A percentile compares a stretch with the other conserved stretches of the same genome.
These are phyloP conservation scores for Selaginella moellendorffii DNA, from an alignment of 75 land plant genomes.

Conservation along the genomic window DNA sequence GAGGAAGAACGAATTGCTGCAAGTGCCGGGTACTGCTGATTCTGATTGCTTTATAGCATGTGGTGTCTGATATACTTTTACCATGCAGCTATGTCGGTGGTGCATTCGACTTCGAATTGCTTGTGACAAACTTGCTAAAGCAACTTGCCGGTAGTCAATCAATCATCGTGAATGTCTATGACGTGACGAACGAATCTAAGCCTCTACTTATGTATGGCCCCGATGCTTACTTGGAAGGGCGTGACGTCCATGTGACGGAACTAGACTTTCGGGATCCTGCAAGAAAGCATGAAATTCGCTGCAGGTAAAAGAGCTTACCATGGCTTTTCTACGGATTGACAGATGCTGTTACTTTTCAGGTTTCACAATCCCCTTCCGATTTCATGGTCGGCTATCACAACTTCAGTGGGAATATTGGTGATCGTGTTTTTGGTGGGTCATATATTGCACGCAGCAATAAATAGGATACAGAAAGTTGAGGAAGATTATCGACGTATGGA, in stretches of 20 bases:
- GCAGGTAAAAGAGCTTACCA: slow-evolving; percentile 39
- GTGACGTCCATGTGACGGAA: slow-evolving; percentile 35
- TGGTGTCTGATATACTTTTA: background rate
- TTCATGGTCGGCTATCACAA: slow-evolving; percentile 48
- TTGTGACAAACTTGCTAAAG: slow-evolving; percentile 69
- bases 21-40: slow-evolving; percentile 49
- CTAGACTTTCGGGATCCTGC: slow-evolving; percentile 94
- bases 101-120: slow-evolving; percentile 88
- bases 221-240: slow-evolving; percentile 30
- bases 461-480: slow-evolving; percentile 46
- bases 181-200: slow-evolving; percentile 54
- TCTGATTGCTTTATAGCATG: background rate
- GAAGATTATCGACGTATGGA: slow-evolving; percentile 73
- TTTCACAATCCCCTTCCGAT: slow-evolving; percentile 38
- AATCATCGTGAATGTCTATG: slow-evolving; percentile 78
- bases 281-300: slow-evolving; percentile 74
- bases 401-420: slow-evolving; percentile 38
- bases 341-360: slow-evolving; percentile 38
- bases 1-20: slow-evolving; percentile 61
- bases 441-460: slow-evolving; percentile 51
- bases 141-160: slow-evolving; percentile 70
- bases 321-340: background rate
- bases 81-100: slow-evolving; percentile 73
- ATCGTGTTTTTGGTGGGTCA: slow-evolving; percentile 51
- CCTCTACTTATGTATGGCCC: slow-evolving; percentile 82